Conservation (phyloP, 106 monocot species). For the Acorus gramineus region DNA sequence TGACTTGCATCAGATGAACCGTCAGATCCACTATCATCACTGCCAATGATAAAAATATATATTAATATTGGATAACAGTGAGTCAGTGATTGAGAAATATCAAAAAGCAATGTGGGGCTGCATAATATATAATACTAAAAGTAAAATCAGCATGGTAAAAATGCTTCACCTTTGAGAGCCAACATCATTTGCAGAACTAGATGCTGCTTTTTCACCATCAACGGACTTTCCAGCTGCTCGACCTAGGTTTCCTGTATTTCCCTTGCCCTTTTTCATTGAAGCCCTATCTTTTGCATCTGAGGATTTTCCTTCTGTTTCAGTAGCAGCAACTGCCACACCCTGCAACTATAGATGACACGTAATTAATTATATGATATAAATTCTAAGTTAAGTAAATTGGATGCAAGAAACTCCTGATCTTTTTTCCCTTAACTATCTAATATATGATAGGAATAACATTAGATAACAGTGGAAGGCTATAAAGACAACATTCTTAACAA, state of each 20-base stretch:
- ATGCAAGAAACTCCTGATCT: no score
- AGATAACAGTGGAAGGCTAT: no score
- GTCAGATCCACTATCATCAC: conserved; percentile 16
- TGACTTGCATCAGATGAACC: conserved; percentile 12
- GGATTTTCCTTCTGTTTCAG: not conserved
- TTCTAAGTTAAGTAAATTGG: no score
- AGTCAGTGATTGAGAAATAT: not conserved
- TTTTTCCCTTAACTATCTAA: no score
- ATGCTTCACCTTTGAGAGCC: not conserved
- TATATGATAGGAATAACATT: no score
- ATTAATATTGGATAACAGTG: not conserved
- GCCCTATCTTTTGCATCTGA: not conserved
- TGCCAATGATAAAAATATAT: not conserved
- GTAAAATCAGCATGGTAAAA: no score
- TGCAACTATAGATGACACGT: no score
- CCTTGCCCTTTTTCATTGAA: not conserved
- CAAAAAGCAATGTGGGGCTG: not conserved
- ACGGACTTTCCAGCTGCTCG: no score
- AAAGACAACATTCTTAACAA: no score
- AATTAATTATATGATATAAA: no score
- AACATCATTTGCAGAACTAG: not conserved
- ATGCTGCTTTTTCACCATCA: not conserved
- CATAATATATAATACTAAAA: no score
- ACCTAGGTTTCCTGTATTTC: not conserved
- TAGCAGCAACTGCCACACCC: no score